Conservation (phyloP, 495 filamentous ascomycete species). For the Penicillium lividum region DNA sequence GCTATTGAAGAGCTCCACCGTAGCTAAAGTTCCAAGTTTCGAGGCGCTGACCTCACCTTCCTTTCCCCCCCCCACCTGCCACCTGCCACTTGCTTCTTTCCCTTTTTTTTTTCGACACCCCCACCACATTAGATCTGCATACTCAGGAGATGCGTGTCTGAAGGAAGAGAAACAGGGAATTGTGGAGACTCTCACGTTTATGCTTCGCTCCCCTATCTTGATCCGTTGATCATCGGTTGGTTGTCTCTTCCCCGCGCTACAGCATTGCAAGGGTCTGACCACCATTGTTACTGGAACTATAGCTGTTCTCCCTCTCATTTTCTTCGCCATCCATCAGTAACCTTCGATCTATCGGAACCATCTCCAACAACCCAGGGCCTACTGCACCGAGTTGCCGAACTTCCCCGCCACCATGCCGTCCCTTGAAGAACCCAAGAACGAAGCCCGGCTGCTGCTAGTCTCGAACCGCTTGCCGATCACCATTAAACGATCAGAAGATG, state of each 20-base stretch:
- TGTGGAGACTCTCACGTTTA: neutral
- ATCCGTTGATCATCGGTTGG: conserved; percentile 10
- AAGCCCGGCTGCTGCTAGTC: conserved; percentile 70
- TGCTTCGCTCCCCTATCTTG: conserved; percentile 1
- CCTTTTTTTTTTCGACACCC: conserved; percentile 3
- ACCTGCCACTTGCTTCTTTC: conserved; percentile 2
- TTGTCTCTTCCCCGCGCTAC: conserved; percentile 14
- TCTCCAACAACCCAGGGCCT: neutral
- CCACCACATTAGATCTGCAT: neutral
- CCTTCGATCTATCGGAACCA: neutral
- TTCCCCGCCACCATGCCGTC: conserved; percentile 33
- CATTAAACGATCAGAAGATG: conserved; percentile 86
- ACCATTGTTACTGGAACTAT: conserved; percentile 3
- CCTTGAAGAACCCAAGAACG: conserved; percentile 35
- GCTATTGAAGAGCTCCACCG: conserved; percentile 28
- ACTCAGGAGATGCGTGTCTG: neutral
- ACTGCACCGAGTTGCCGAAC: neutral
- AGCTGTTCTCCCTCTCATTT: neutral
- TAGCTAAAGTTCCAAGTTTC: conserved; percentile 20
- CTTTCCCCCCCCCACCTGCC: conserved; percentile 1
- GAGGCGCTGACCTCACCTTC: conserved; percentile 14
- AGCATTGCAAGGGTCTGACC: conserved; percentile 12
- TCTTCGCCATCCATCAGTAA: neutral
- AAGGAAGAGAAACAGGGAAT: neutral
- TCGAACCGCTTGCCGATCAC: conserved; percentile 95